phyloP scores from a whole-genome alignment of 1,284 basidiomycete genomes.

The Sporisorium graminicola region DNA sequence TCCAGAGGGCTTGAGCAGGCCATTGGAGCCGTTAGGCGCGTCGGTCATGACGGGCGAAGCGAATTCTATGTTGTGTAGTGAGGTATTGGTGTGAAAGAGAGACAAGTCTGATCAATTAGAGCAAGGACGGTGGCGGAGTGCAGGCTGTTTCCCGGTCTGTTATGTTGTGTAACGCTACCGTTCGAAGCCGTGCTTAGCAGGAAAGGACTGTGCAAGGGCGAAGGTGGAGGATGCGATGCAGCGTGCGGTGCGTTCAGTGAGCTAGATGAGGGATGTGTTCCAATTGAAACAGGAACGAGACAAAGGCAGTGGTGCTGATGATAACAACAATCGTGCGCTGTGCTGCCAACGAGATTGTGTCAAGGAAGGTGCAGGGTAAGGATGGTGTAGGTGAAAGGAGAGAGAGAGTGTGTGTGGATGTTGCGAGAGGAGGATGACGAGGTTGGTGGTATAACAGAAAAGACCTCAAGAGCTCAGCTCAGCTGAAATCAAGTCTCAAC shows the following conservation, averaged over 20 bases:
- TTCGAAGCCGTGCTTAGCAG: neutral
- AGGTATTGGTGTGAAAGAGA: neutral
- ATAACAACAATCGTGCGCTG: neutral
- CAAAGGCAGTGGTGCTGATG: neutral
- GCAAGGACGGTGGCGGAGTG: neutral
- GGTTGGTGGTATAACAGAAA: neutral
- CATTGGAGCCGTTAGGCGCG: conserved; percentile 37
- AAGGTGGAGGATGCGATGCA: no score
- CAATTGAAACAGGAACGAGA: neutral
- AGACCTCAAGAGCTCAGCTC: neutral
- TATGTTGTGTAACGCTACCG: no score
- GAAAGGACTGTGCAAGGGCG: conserved; percentile 1
- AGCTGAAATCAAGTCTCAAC: neutral
- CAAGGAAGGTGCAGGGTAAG: conserved; percentile 1
- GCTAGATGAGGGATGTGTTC: neutral
- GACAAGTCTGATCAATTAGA: neutral
- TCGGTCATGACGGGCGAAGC: conserved; percentile 27
- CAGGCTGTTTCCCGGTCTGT: neutral
- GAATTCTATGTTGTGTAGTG: neutral
- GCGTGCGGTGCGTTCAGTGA: neutral
- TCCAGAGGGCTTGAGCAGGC: conserved; percentile 42
- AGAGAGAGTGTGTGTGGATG: neutral
- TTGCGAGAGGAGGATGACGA: neutral
- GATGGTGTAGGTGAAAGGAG: conserved; percentile 2
- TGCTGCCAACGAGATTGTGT: neutral